phyloP scores from a whole-genome alignment of 306 rosid species.

The Gastrolobium bilobum region DNA sequence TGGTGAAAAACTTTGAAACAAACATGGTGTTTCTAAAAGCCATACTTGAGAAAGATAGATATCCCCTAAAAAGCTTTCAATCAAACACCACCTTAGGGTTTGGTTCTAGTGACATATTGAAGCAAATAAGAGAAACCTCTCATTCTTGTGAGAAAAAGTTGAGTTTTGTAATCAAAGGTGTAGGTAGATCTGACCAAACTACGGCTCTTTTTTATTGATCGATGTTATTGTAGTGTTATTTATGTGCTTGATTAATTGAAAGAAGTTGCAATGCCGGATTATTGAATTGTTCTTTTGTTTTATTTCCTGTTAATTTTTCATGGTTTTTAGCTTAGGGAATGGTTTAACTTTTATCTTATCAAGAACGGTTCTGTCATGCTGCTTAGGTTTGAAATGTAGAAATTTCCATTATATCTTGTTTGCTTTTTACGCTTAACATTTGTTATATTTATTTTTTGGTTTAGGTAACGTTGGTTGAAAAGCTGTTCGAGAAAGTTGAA shows the following conservation, averaged over 20 bases:
- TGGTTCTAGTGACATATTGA: constrained; percentile 90
- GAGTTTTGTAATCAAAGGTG: constrained; percentile 75
- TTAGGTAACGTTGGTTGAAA: constrained; percentile 67
- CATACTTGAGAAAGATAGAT: too few relatives aligned
- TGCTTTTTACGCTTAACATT: background rate
- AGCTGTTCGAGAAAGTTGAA: constrained; percentile 78
- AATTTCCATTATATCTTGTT: too few relatives aligned
- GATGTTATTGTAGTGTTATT: background rate
- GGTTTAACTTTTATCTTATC: background rate
- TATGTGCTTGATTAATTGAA: background rate
- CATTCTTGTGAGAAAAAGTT: constrained; percentile 91
- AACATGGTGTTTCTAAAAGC: too few relatives aligned
- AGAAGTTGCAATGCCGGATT: too few relatives aligned
- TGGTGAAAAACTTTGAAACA: too few relatives aligned
- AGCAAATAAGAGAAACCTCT: constrained; percentile 85
- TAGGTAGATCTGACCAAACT: constrained; percentile 85
- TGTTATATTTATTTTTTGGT: constrained; percentile 14
- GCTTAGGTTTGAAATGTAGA: background rate
- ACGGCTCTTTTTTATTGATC: constrained; percentile 31
- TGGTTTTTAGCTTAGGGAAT: too few relatives aligned
- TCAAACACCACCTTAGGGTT: too few relatives aligned
- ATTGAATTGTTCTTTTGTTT: constrained; percentile 5
- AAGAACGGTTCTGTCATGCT: background rate
- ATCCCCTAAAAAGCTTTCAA: too few relatives aligned
- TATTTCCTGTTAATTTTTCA: background rate